Base-by-base conservation (phyloP, 768 basidiomycete species). In the Kwoniella botswanensis region DNA sequence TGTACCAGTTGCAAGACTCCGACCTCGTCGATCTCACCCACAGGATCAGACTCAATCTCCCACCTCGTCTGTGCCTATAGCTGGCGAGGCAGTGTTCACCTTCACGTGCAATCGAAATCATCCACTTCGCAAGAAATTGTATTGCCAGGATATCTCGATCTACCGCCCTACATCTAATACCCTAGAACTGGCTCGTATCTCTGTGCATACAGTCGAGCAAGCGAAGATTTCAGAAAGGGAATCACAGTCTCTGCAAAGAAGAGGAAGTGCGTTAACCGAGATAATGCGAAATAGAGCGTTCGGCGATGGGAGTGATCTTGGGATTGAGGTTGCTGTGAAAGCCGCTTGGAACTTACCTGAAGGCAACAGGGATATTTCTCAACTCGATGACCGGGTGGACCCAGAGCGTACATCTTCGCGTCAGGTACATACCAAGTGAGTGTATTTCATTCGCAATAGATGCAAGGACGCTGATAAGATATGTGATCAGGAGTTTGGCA, bases 1-100 rank as follows among this genome's bases (percentile, higher is more conserved):
- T 44, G 69, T 82, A 5, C 88, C 92, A 0, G 74, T 92, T 11
- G 87, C 87, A 0, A 86, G 91, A 12, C 74, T 93, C 15, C 68
- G 76, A 24, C 44, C 71, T 15, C 43, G 60, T 44, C 42, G 65
- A 5, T 44, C 52, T 52, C 46, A 63, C 42, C 44, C 35, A 86
- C 86, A 80, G 9, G 59, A 15, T 74, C 84, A 75, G 18, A 74
- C 72, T 50, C 84, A 76, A 66, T 74, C 65, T 22, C 74, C 68
- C 10, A 13, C 26, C 13, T 15, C 52, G 17, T 42, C 21, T 0
- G 6, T 9, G 24, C n/a, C 3, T 18, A 9, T 24, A 10, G 21
- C 18, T 35, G 21, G 35, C 24, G 60, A 56, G 6, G 71, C 71
- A 41, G 12, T 42, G 22, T 70, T 73, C 62, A 11, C 22, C 41